Base-by-base conservation (phyloP, 305 asterid genomes). In the Fraxinus angustifolia region DNA sequence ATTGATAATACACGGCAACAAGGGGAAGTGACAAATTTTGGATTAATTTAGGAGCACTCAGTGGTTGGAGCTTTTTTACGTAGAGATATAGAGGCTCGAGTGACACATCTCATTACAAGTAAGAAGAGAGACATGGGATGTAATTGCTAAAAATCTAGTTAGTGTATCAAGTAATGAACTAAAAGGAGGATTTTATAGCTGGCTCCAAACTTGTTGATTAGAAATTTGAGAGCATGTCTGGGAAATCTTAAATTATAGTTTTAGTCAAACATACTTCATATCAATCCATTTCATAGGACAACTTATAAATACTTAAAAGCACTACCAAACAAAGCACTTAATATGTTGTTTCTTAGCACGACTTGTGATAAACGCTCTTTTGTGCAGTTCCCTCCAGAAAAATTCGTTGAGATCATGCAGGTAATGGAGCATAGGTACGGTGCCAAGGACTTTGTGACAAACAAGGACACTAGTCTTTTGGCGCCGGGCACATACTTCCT, bases 351-450 rank as follows among this genome's bases (percentile, higher is more conserved):
- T 56, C 65, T 56, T 56, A 56, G 65, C 26, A 56, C 1, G 28
- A 17, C 26, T 56, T 17, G 2, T 56, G 28, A 56, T 56, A 17
- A 17, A 56, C 65, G 1, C 60, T 76, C 1, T 82, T 30, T 16
- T 11, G 23, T 78, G 89, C 97, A 96, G 99, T 85, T 88, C 40
- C 86, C 90, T 48, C 99, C 99, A 1, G 97, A 92, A 82, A 91
- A 96, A 86, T 94, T 96, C 16, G 90, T 90, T 75, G 97, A 93
- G 45, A 86, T 80, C 26, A 89, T 96, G 99, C 88, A 94, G 82
- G 78, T 96, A 76, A 96, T 96, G 99, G 98, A 96, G 97, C 96
- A 93, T 74, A 93, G 98, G 80, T 96, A 96, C 58, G 99, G 99
- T 31, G 94, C 89, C 80, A 96, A 96, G 82, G 95, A 91, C 89